Percentiles rank a stretch among this genome's conserved stretches.
phyloP scores from a whole-genome alignment of 352 stramenopile species.

The Peronospora tabacina region DNA sequence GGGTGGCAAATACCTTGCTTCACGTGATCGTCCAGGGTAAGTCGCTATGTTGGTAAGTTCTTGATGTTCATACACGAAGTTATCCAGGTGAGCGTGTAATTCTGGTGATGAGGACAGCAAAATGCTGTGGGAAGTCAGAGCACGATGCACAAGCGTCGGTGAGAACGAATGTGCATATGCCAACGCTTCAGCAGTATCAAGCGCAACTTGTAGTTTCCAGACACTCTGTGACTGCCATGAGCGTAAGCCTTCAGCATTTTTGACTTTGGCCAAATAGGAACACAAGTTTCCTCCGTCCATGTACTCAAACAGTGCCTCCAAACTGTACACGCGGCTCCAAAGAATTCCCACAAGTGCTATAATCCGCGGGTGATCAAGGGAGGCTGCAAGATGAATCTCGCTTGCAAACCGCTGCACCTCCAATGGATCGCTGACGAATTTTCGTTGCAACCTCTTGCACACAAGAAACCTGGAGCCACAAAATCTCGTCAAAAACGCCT shows the following conservation, averaged over 20 bases:
- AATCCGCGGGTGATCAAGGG: constrained; percentile 40
- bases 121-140: constrained; percentile 42
- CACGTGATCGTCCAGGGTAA: constrained; percentile 6
- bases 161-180: constrained; percentile 42
- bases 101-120: constrained; percentile 28
- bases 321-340: constrained; percentile 37
- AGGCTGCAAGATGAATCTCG: constrained; percentile 38
- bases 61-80: constrained; percentile 32
- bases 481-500: constrained; percentile 37
- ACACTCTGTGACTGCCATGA: constrained; percentile 15
- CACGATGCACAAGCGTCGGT: constrained; percentile 34
- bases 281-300: constrained; percentile 48
- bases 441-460: constrained; percentile 35
- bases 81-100: constrained; percentile 32
- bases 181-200: constrained; percentile 42
- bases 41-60: constrained; percentile 21
- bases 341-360: constrained; percentile 40
- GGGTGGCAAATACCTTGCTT: constrained; percentile 33
- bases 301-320: constrained; percentile 58
- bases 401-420: constrained; percentile 30
- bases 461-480: constrained; percentile 24
- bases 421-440: constrained; percentile 22
- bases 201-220: constrained; percentile 35
- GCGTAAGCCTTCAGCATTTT: constrained; percentile 8
- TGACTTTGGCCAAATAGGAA: constrained; percentile 26